Conservation (phyloP, 129 eudicot species). For the Flaveria trinervia region DNA sequence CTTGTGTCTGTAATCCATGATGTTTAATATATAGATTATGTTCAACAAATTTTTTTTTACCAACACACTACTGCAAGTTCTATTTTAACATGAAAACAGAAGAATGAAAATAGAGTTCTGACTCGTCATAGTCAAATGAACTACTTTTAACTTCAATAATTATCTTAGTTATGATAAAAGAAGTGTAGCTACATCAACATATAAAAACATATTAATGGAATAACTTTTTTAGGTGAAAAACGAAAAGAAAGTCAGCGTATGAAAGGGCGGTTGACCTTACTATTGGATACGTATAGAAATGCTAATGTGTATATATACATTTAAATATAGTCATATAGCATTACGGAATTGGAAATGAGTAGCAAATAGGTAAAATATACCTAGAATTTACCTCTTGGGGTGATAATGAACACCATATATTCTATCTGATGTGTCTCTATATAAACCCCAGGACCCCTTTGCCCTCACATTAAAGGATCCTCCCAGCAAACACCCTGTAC, state of each 20-base stretch:
- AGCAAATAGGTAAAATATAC: constrained; percentile 25
- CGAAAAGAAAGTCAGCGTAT: neutral
- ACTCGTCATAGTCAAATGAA: neutral
- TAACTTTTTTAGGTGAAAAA: neutral
- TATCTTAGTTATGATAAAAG: neutral
- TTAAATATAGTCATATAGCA: neutral
- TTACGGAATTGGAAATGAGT: constrained; percentile 15
- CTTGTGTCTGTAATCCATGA: neutral
- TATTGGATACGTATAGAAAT: neutral
- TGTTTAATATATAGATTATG: constrained; percentile 18
- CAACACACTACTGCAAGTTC: constrained; percentile 1
- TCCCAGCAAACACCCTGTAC: constrained; percentile 19
- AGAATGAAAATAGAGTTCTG: neutral
- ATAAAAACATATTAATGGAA: neutral
- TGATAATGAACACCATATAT: constrained; percentile 17
- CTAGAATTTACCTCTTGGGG: constrained; percentile 31
- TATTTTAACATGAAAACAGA: constrained; percentile 6
- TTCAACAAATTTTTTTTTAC: neutral
- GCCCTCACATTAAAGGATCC: constrained; percentile 19
- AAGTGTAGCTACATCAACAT: constrained; percentile 17
- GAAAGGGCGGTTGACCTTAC: constrained; percentile 9
- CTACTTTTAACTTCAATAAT: constrained; percentile 5
- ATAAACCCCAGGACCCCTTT: constrained; percentile 40
- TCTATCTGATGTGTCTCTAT: constrained; percentile 37
- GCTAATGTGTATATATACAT: neutral